These are phyloP conservation scores for Hysterium pulicare DNA, from an alignment of 2,329 filamentous ascomycete species.

Conservation along the genomic window DNA sequence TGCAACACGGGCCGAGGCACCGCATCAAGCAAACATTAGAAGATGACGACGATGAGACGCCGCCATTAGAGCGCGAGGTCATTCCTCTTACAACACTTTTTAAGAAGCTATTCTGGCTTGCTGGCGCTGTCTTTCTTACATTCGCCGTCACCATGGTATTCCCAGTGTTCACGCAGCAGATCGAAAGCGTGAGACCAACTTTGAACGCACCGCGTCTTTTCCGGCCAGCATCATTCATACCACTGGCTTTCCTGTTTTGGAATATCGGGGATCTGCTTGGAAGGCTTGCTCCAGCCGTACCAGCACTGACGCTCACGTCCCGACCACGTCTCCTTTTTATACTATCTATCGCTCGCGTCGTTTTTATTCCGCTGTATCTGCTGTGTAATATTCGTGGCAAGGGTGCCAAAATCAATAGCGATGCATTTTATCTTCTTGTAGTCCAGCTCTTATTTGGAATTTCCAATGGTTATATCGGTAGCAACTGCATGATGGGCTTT, in stretches of 20 bases:
- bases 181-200: conserved; percentile 41
- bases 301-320: conserved; percentile 55
- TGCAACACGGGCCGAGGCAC: conserved; percentile 43
- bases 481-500: conserved; percentile 88
- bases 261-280: conserved; percentile 83
- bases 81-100: conserved; percentile 66
- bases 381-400: conserved; percentile 82
- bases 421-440: conserved; percentile 80
- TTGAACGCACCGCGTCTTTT: conserved; percentile 57
- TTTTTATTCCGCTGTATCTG: conserved; percentile 80
- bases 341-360: conserved; percentile 61
- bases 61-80: conserved; percentile 50
- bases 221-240: conserved; percentile 76
- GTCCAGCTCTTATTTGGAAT: conserved; percentile 82
- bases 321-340: conserved; percentile 66
- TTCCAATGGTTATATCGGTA: conserved; percentile 82
- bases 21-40: conserved; percentile 17
- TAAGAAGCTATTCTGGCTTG: conserved; percentile 73
- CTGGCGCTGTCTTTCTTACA: conserved; percentile 72
- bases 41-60: conserved; percentile 20
- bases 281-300: conserved; percentile 62
- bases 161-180: conserved; percentile 75
- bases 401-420: conserved; percentile 67
- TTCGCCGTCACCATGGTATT: conserved; percentile 91
- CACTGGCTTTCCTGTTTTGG: conserved; percentile 88